A percentile compares a stretch with the other conserved stretches of the same genome.
phyloP scores from a whole-genome alignment of 2,329 filamentous ascomycete species.

The Pseudovirgaria hyperparasitica region DNA sequence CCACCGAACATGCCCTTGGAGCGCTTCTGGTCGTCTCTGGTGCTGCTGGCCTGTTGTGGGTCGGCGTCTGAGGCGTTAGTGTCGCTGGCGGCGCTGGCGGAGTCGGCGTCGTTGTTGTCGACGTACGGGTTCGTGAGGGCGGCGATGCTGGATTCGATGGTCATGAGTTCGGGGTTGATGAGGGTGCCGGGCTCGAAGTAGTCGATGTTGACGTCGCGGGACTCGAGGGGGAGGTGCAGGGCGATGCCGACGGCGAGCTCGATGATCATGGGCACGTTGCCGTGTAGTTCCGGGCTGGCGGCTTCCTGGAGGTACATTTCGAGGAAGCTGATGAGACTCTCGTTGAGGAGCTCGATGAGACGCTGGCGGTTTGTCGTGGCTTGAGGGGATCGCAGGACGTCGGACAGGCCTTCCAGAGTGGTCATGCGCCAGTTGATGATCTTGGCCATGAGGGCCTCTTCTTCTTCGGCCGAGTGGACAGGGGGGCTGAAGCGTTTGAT shows the following conservation, averaged over 20 bases:
- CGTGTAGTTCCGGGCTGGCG: slow-evolving; percentile 68
- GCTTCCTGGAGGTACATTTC: slow-evolving; percentile 65
- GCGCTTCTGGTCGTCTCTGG: slow-evolving; percentile 24
- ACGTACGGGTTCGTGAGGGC: slow-evolving; percentile 30
- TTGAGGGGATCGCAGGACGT: slow-evolving; percentile 51
- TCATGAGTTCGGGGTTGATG: slow-evolving; percentile 67
- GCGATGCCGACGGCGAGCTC: slow-evolving; percentile 80
- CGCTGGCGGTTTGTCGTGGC: slow-evolving; percentile 53
- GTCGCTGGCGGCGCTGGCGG: slow-evolving; percentile 15
- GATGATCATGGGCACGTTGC: slow-evolving; percentile 82
- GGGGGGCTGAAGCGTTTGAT: slow-evolving; percentile 67
- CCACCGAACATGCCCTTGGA: slow-evolving; percentile 29
- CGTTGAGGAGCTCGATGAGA: slow-evolving; percentile 45
- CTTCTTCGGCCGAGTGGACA: slow-evolving; percentile 70
- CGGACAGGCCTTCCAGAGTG: slow-evolving; percentile 79
- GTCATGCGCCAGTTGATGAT: slow-evolving; percentile 88
- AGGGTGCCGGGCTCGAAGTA: slow-evolving; percentile 69
- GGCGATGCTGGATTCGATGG: slow-evolving; percentile 52
- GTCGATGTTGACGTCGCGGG: slow-evolving; percentile 74
- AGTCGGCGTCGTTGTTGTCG: slow-evolving; percentile 28
- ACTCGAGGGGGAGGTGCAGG: slow-evolving; percentile 78
- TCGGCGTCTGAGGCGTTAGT: slow-evolving; percentile 6
- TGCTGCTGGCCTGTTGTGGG: slow-evolving; percentile 16
- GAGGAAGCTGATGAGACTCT: slow-evolving; percentile 56
- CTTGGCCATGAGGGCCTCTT: slow-evolving; percentile 74